phyloP scores from a whole-genome alignment of 345 rosid genomes.

The Gossypium thurberi region DNA sequence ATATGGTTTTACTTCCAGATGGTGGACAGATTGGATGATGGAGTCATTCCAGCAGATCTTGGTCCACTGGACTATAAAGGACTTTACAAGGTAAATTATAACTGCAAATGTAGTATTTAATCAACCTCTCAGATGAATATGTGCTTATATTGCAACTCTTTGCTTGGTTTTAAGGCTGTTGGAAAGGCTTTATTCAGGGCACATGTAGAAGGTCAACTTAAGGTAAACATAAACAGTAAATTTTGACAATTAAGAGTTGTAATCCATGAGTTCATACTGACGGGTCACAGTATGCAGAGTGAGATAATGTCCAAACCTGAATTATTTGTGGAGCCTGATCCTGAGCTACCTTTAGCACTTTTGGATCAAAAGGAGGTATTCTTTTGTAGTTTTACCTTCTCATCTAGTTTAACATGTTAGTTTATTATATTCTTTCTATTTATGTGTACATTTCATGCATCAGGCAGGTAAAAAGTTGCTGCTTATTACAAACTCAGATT shows the following conservation, averaged over 20 bases:
- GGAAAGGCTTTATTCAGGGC: slow-evolving; percentile 95
- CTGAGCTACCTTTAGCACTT: slow-evolving; percentile 83
- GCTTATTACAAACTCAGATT: slow-evolving; percentile 95
- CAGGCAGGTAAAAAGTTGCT: slow-evolving; percentile 96
- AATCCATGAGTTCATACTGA: slow-evolving; percentile 12
- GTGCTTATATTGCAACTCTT: slow-evolving; percentile 14
- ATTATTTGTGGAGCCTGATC: slow-evolving; percentile 93
- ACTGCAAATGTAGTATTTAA: slow-evolving; percentile 6
- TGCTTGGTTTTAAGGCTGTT: slow-evolving; percentile 61
- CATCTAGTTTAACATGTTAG: slow-evolving; percentile 3
- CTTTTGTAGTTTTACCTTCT: slow-evolving; percentile 1
- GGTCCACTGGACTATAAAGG: slow-evolving; percentile 81
- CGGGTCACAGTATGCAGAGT: slow-evolving; percentile 40
- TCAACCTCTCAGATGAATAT: slow-evolving; percentile 7
- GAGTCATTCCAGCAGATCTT: slow-evolving; percentile 60
- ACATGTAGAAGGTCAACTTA: slow-evolving; percentile 93
- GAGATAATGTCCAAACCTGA: slow-evolving; percentile 98
- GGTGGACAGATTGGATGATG: slow-evolving; percentile 92
- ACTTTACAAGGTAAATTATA: slow-evolving; percentile 67
- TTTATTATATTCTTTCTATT: slow-evolving; percentile 5
- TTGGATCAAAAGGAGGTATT: slow-evolving; percentile 93
- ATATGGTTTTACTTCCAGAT: slow-evolving; percentile 44
- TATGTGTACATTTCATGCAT: slow-evolving; percentile 16
- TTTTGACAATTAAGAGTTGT: not conserved
- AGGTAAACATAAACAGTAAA: slow-evolving; percentile 38